A percentile compares a stretch with the other conserved stretches of the same genome.
phyloP scores from a whole-genome alignment of 768 basidiomycete species.

The Leccinum rimulosum region DNA sequence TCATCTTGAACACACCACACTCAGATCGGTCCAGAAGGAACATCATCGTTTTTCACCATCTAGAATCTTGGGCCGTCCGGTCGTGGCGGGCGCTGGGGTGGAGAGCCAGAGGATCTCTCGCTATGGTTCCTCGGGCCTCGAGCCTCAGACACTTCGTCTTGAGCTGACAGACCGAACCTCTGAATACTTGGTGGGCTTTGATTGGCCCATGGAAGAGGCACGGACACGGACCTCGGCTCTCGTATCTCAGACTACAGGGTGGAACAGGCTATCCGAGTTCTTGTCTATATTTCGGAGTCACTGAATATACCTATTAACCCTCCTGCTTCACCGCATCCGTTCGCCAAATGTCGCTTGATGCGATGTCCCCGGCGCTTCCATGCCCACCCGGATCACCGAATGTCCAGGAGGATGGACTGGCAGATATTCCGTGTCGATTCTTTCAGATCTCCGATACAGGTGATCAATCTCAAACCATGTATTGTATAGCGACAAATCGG shows the following conservation, averaged over 20 bases:
- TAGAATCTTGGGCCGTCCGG: not conserved
- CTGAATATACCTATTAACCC: slow-evolving; percentile 5
- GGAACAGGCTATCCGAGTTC: not conserved
- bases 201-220: not conserved
- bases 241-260: not conserved
- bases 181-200: not conserved
- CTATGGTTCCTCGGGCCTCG: not conserved
- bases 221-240: not conserved
- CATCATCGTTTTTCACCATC: not conserved
- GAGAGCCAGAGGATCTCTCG: not conserved
- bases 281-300: not conserved
- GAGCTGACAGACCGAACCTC: too few species aligned
- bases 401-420: not conserved
- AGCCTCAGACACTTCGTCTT: too few species aligned
- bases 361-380: slow-evolving; percentile 16
- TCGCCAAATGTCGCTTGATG: slow-evolving; percentile 7
- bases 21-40: not conserved
- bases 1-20: not conserved
- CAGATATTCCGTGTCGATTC: slow-evolving; percentile 4
- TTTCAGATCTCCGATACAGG: slow-evolving; percentile 2
- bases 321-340: not conserved
- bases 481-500: not conserved
- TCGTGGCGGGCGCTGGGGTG: not conserved
- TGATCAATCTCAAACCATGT: not conserved
- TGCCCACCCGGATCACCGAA: not conserved